Evolutionary conservation across 345 rosid species (phyloP), one percentile per base, ranked within the genome.

Genomic region (Geranium rotundifolium): DNA sequence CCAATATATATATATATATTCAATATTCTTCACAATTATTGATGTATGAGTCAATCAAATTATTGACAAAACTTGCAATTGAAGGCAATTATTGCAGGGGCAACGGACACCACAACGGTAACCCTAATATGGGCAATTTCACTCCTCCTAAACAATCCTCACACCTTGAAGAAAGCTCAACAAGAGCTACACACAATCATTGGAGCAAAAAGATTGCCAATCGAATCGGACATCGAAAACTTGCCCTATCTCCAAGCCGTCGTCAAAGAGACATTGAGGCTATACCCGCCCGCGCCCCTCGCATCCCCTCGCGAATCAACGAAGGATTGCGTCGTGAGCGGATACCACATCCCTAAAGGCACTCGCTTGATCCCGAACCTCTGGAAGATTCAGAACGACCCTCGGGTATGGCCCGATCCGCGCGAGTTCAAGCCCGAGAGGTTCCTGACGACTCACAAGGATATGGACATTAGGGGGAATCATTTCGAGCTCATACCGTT

Each of bases 191-290:
- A 56, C 65, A 18, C 56, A 41, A 13, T 54, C 17, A 7, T 31
- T 3, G 37, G 37, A 3, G 7, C 3, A 7, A 7, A 31, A 31
- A 31, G 37, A 31, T 31, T 3, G 37, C 4, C 7, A 7, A 3
- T 2, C 3, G 65, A 63, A 19, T 50, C 58, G 10, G 65, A 63
- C 52, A 16, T 63, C 2, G 23, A 18, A 4, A 63, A 63, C 1
- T 5, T 63, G 29, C 0, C n/a, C 2, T 63, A 63, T n/a, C 18
- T 63, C 3, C 66, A 73, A 56, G 74, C 80, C 1, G 57, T 77
- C 2, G 58, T 81, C 19, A 81, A 77, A 67, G 85, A 77, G 70
- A 66, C 82, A 1, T 4, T 80, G 58, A 69, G 80, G 1, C 55
- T 77, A 14, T 66, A 71, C 19, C 80, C 78, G 0, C 63, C 79